Evolutionary conservation across 345 rosid species (phyloP).

Genomic region (Litchi chinensis): DNA sequence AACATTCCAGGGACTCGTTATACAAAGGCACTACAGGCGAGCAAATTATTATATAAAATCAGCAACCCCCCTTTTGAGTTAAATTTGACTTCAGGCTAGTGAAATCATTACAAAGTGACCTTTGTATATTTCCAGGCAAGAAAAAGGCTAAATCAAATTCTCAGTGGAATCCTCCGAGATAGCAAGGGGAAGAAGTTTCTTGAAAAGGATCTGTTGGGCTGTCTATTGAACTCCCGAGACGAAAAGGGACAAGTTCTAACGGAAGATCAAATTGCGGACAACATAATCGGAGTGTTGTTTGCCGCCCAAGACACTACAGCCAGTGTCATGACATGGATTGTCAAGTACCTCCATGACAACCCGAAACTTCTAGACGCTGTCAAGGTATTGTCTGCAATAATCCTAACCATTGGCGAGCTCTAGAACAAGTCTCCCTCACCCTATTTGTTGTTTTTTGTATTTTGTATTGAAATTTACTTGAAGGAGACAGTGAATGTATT

Average conservation of each 20-base stretch:
- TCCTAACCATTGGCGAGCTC: constrained; percentile 10
- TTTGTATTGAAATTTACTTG: background rate
- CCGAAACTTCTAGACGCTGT: constrained; percentile 65
- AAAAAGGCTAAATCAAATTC: constrained; percentile 49
- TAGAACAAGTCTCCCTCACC: constrained; percentile 12
- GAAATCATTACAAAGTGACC: background rate
- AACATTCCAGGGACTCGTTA: constrained; percentile 76
- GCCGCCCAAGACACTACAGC: constrained; percentile 86
- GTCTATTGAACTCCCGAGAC: constrained; percentile 49
- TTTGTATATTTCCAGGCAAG: constrained; percentile 43
- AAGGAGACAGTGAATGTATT: constrained; percentile 4
- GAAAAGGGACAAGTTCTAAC: constrained; percentile 40
- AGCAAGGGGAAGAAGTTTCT: constrained; percentile 50
- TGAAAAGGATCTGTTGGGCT: constrained; percentile 52
- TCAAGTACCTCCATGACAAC: constrained; percentile 75
- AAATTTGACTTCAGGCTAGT: background rate
- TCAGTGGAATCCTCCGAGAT: constrained; percentile 49
- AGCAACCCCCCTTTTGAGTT: background rate
- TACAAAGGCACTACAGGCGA: constrained; percentile 59
- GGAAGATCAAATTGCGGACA: constrained; percentile 59
- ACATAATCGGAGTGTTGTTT: constrained; percentile 69
- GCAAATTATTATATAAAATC: constrained; percentile 1
- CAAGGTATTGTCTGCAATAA: constrained; percentile 45
- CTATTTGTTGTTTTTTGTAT: constrained; percentile 17
- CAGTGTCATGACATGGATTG: constrained; percentile 77